Percentiles rank a stretch among this genome's conserved stretches.
Evolutionary conservation across 2,329 filamentous ascomycete species (phyloP).

Genomic region (Neoscytalidium dimidiatum): DNA sequence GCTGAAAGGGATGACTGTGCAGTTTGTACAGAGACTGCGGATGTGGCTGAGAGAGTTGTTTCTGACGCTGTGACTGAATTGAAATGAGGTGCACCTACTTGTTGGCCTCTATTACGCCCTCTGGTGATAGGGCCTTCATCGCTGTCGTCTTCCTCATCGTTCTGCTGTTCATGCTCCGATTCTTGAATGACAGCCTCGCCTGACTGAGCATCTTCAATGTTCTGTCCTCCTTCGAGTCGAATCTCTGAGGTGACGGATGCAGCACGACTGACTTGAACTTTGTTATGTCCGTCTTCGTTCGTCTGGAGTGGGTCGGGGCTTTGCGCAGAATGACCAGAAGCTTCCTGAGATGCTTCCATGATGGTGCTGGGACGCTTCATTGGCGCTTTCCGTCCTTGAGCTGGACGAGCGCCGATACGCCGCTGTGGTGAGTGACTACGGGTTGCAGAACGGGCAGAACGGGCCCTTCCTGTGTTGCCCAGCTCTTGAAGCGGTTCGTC

Average conservation of each 20-base stretch:
- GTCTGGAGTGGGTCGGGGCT: conserved; percentile 1
- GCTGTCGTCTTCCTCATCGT: conserved; percentile 51
- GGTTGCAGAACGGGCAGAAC: conserved; percentile 56
- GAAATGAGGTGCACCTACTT: conserved; percentile 2
- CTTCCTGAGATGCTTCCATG: conserved; percentile 56
- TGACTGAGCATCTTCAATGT: conserved; percentile 1
- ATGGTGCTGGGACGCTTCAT: conserved; percentile 52
- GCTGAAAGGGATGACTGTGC: neutral
- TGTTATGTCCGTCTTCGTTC: neutral
- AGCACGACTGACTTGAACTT: conserved; percentile 10
- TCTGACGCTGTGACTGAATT: neutral
- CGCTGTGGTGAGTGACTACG: conserved; percentile 44
- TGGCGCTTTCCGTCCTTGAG: conserved; percentile 49
- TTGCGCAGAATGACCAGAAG: conserved; percentile 19
- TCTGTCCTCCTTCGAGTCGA: conserved; percentile 3
- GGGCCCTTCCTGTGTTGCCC: conserved; percentile 61
- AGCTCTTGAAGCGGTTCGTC: conserved; percentile 59
- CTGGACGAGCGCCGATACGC: conserved; percentile 25
- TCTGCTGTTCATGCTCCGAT: conserved; percentile 38
- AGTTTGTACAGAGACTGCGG: neutral
- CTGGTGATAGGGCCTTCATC: conserved; percentile 58
- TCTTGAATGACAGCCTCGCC: conserved; percentile 44
- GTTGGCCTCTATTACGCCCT: conserved; percentile 40
- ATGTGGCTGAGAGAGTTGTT: neutral
- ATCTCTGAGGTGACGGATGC: conserved; percentile 11